These are phyloP conservation scores for Micractinium conductrix DNA, from an alignment of 139 green algal genomes.

Conservation along the genomic window DNA sequence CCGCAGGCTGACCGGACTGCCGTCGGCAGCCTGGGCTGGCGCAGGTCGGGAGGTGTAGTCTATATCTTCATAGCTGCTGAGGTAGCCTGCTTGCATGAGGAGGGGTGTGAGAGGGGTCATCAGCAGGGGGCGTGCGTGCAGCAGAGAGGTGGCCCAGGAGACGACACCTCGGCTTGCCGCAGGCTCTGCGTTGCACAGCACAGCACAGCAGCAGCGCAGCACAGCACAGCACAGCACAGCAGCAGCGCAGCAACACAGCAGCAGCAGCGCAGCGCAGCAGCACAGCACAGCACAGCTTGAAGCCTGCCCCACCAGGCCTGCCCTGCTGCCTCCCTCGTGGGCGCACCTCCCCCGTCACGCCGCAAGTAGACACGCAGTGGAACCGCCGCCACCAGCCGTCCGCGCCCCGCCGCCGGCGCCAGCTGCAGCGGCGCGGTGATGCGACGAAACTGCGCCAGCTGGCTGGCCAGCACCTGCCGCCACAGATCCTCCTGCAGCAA, in stretches of 20 bases:
- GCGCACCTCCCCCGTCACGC: constrained; percentile 22
- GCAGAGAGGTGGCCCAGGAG: too few relatives aligned
- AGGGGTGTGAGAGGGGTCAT: background rate
- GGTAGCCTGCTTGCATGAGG: background rate
- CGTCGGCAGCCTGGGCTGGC: constrained; percentile 25
- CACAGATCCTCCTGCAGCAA: constrained; percentile 21
- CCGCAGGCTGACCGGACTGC: constrained; percentile 39
- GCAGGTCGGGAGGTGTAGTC: constrained; percentile 45
- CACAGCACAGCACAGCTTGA: too few relatives aligned
- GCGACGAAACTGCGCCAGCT: constrained; percentile 2
- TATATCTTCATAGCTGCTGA: constrained; percentile 41
- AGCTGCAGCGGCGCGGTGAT: constrained; percentile 16
- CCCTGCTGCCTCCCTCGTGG: background rate
- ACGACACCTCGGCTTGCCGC: too few relatives aligned
- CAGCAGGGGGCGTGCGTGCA: background rate
- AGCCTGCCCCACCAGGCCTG: background rate
- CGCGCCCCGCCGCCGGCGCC: constrained; percentile 9
- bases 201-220: too few relatives aligned
- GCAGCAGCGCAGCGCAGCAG: background rate
- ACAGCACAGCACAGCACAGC: too few relatives aligned
- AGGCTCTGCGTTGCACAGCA: too few relatives aligned
- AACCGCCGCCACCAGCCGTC: constrained; percentile 30
- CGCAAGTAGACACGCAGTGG: constrained; percentile 42
- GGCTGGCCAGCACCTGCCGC: constrained; percentile 3
- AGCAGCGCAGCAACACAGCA: background rate